A percentile compares a stretch with the other conserved stretches of the same genome.
Evolutionary conservation across 495 filamentous ascomycete species (phyloP).

Genomic region (Delitschia confertaspora): DNA sequence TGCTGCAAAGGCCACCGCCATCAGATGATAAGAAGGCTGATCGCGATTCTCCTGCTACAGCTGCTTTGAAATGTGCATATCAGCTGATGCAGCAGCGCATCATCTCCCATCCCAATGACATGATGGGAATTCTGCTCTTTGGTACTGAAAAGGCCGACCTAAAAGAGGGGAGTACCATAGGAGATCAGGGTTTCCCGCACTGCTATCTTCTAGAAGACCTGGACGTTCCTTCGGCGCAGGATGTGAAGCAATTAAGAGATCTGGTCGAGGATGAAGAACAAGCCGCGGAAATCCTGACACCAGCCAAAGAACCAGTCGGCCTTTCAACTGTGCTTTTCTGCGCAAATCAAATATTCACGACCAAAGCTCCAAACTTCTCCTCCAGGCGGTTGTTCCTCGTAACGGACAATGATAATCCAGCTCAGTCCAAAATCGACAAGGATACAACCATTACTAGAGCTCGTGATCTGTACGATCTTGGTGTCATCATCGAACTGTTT

Average conservation of each 20-base stretch:
- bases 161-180: constrained; percentile 47
- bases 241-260: constrained; percentile 69
- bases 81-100: constrained; percentile 95
- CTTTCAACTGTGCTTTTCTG: constrained; percentile 93
- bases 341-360: constrained; percentile 94
- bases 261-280: constrained; percentile 70
- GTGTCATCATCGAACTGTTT: constrained; percentile 87
- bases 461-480: constrained; percentile 91
- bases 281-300: constrained; percentile 51
- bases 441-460: constrained; percentile 76
- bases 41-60: constrained; percentile 60
- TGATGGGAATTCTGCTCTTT: constrained; percentile 96
- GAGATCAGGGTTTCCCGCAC: constrained; percentile 66
- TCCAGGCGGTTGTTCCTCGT: constrained; percentile 90
- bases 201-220: constrained; percentile 90
- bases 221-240: constrained; percentile 73
- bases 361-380: constrained; percentile 85
- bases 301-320: constrained; percentile 53
- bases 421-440: constrained; percentile 55
- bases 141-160: constrained; percentile 83
- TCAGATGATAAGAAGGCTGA: constrained; percentile 62
- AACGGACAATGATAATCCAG: constrained; percentile 88
- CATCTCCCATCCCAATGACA: constrained; percentile 90
- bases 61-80: constrained; percentile 90
- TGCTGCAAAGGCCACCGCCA: constrained; percentile 61